phyloP scores from a whole-genome alignment of 2,329 filamentous ascomycete species.

The Aspergillus sclerotialis region DNA sequence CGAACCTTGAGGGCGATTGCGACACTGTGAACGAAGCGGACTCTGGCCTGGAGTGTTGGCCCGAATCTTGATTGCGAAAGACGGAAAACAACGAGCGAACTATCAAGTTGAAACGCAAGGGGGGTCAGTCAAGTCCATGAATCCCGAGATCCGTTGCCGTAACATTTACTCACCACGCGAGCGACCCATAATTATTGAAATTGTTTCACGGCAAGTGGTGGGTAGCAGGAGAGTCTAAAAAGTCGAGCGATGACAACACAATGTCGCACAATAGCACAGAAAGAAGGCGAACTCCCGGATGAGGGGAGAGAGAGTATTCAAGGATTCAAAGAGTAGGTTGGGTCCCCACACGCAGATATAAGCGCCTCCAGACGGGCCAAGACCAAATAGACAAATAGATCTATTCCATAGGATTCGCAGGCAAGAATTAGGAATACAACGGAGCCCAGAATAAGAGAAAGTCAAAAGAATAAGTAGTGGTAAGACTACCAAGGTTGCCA shows the following conservation, averaged over 20 bases:
- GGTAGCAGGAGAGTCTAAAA: not conserved
- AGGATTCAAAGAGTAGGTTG: not conserved
- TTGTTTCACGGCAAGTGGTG: not conserved
- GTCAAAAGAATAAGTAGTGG: not conserved
- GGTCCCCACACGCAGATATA: not conserved
- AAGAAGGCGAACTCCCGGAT: slow-evolving; percentile 2
- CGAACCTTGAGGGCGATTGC: slow-evolving; percentile 4
- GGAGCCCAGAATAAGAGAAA: not conserved
- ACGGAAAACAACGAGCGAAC: slow-evolving; percentile 81
- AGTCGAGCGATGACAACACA: slow-evolving; percentile 3
- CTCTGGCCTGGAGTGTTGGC: slow-evolving; percentile 8
- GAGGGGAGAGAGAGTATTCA: not conserved
- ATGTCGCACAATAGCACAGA: slow-evolving; percentile 1
- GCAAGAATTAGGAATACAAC: slow-evolving; percentile 1
- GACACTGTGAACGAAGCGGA: slow-evolving; percentile 9
- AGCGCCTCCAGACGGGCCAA: not conserved
- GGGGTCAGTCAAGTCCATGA: slow-evolving; percentile 14
- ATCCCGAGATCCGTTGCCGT: too few species aligned
- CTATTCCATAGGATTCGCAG: not conserved
- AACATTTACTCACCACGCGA: slow-evolving; percentile 33
- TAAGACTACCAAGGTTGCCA: not conserved
- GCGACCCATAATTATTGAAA: slow-evolving; percentile 25
- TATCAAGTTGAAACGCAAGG: slow-evolving; percentile 47
- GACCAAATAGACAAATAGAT: not conserved
- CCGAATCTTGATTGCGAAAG: slow-evolving; percentile 25